Percentiles rank a stretch among this genome's conserved stretches.
phyloP scores from a whole-genome alignment of 495 filamentous ascomycete genomes.

The Aspergillus incahuasiensis region DNA sequence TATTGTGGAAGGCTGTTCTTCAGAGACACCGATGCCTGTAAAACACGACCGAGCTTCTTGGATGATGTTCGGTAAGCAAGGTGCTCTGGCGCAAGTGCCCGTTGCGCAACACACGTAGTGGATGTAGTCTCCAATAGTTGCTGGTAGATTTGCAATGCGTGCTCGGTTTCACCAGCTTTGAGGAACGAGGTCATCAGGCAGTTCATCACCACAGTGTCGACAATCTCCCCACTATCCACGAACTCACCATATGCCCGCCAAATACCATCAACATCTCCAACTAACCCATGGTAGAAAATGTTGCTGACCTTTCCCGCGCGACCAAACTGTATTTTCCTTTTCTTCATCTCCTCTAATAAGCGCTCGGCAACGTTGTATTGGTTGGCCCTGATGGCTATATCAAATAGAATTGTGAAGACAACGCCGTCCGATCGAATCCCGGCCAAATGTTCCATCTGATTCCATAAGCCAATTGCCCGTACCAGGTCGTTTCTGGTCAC shows the following conservation, averaged over 20 bases:
- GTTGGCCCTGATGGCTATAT: conserved; percentile 76
- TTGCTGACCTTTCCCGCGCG: conserved; percentile 72
- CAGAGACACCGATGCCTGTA: conserved; percentile 32
- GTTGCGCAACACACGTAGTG: conserved; percentile 19
- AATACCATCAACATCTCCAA: conserved; percentile 61
- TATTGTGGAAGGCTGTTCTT: conserved; percentile 27
- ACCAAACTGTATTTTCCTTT: conserved; percentile 57
- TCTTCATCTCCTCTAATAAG: conserved; percentile 74
- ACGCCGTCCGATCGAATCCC: conserved; percentile 59
- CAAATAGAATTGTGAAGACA: conserved; percentile 90
- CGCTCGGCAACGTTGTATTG: conserved; percentile 80
- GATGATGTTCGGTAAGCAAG: conserved; percentile 26
- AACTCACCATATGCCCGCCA: conserved; percentile 69
- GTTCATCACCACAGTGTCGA: conserved; percentile 85
- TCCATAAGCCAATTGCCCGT: conserved; percentile 75
- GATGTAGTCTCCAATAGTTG: conserved; percentile 62
- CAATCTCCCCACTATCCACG: conserved; percentile 74
- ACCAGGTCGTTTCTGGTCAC: conserved; percentile 62
- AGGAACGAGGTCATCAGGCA: conserved; percentile 76
- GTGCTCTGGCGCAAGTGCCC: conserved; percentile 27
- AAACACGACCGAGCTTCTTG: conserved; percentile 30
- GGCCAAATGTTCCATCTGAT: conserved; percentile 76
- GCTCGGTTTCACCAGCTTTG: conserved; percentile 60
- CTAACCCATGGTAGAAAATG: conserved; percentile 78
- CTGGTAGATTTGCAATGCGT: conserved; percentile 73